Conservation (phyloP, 176 grass and related monocot species). For the Leersia perrieri region DNA sequence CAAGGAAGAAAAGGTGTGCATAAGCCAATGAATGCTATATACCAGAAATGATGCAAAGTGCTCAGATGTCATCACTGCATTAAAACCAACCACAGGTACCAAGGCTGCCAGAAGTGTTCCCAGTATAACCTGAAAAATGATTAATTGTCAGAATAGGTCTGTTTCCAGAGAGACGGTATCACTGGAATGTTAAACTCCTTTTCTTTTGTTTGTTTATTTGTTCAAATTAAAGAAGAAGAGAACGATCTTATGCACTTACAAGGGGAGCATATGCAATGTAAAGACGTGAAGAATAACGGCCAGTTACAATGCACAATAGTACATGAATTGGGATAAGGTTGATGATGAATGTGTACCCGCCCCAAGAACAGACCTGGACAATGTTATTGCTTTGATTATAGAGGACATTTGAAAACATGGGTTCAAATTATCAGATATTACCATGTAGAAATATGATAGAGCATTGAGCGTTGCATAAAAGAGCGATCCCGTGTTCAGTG, state of each 20-base stretch:
- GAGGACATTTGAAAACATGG: slow-evolving; percentile 25
- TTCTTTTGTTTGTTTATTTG: background rate
- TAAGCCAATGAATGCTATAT: slow-evolving; percentile 26
- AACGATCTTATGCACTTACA: slow-evolving; percentile 56
- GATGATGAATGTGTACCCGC: slow-evolving; percentile 99
- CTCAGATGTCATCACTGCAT: slow-evolving; percentile 99
- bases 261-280: slow-evolving; percentile 99
- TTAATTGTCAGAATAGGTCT: background rate
- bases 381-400: slow-evolving; percentile 30
- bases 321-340: slow-evolving; percentile 99
- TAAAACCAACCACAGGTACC: slow-evolving; percentile 99
- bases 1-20: slow-evolving; percentile 24
- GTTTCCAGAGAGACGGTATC: background rate
- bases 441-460: slow-evolving; percentile 99
- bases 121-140: slow-evolving; percentile 75
- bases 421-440: slow-evolving; percentile 43
- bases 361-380: slow-evolving; percentile 97
- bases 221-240: background rate
- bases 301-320: slow-evolving; percentile 94
- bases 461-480: slow-evolving; percentile 97
- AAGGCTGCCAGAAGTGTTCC: slow-evolving; percentile 95
- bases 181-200: background rate
- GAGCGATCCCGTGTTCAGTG: slow-evolving; percentile 93
- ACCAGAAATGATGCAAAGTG: slow-evolving; percentile 99
- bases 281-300: slow-evolving; percentile 89